phyloP scores from a whole-genome alignment of 805 yeast species.

The Ogataea paraovalis region DNA sequence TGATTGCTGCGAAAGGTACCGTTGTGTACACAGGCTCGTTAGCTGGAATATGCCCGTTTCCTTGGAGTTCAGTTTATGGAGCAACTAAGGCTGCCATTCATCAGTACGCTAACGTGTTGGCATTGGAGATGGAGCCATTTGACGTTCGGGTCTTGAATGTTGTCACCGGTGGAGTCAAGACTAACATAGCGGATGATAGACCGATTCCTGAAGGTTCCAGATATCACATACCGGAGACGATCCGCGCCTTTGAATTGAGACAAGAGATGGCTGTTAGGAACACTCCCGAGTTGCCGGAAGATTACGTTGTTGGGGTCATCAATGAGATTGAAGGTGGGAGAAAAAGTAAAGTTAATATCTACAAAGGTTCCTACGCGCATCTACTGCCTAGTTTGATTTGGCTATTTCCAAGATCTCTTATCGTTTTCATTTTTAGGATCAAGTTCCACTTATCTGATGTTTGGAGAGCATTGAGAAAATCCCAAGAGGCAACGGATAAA shows the following conservation, averaged over 20 bases:
- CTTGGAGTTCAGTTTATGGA: conserved; percentile 63
- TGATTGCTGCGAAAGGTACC: conserved; percentile 61
- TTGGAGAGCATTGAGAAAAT: conserved; percentile 26
- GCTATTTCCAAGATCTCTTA: conserved; percentile 25
- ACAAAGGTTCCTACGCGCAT: conserved; percentile 45
- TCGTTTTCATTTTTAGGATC: conserved; percentile 23
- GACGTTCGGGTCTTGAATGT: conserved; percentile 67
- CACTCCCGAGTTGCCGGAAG: conserved; percentile 56
- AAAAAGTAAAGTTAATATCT: conserved; percentile 44
- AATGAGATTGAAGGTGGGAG: conserved; percentile 39
- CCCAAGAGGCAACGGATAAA: conserved; percentile 3
- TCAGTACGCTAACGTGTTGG: conserved; percentile 59
- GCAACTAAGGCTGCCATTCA: conserved; percentile 76
- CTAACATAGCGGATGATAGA: conserved; percentile 66
- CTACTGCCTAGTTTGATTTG: conserved; percentile 20
- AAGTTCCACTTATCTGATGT: conserved; percentile 36
- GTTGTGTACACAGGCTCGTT: conserved; percentile 74
- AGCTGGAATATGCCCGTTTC: conserved; percentile 63
- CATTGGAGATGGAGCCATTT: conserved; percentile 66
- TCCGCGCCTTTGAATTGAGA: conserved; percentile 45
- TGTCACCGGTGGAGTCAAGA: conserved; percentile 72
- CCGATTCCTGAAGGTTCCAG: conserved; percentile 53
- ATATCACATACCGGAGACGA: conserved; percentile 49
- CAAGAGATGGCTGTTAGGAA: conserved; percentile 55
- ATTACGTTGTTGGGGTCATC: conserved; percentile 54